phyloP scores from a whole-genome alignment of 139 green algal genomes.

The Picochlorum costavermella region DNA sequence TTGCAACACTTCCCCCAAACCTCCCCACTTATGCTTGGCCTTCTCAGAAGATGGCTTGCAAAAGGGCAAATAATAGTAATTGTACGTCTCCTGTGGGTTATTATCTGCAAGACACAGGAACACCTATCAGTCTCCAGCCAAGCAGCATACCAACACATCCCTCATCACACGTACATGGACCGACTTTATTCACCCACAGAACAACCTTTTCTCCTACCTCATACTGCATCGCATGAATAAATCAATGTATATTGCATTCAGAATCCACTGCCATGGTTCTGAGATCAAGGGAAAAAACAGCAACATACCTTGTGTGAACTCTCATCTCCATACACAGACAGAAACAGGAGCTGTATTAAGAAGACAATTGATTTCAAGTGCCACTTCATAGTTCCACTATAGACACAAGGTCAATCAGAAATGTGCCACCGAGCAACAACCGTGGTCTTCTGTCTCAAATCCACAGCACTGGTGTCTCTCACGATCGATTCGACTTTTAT shows the following conservation, averaged over 20 bases:
- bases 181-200: slow-evolving; percentile 95
- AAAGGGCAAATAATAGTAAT: slow-evolving; percentile 92
- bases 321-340: not conserved
- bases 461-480: no score
- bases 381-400: no score
- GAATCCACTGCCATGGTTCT: not conserved
- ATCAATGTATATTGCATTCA: not conserved
- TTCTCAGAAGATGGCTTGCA: slow-evolving; percentile 59
- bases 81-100: slow-evolving; percentile 98
- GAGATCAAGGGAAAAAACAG: not conserved
- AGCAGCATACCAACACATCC: not conserved
- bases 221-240: slow-evolving; percentile 52
- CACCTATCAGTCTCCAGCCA: slow-evolving; percentile 14
- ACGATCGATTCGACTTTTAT: no score
- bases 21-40: slow-evolving; percentile 80
- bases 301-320: not conserved
- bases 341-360: not conserved
- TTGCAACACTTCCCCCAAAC: slow-evolving; percentile 88
- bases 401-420: no score
- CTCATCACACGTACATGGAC: slow-evolving; percentile 13
- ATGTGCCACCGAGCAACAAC: no score
- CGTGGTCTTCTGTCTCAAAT: no score
- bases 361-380: not conserved
- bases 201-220: slow-evolving; percentile 49
- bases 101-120: slow-evolving; percentile 52